These are phyloP conservation scores for Xylariaceae sp. DNA, from an alignment of 2,329 filamentous ascomycete species.

Conservation along the genomic window DNA sequence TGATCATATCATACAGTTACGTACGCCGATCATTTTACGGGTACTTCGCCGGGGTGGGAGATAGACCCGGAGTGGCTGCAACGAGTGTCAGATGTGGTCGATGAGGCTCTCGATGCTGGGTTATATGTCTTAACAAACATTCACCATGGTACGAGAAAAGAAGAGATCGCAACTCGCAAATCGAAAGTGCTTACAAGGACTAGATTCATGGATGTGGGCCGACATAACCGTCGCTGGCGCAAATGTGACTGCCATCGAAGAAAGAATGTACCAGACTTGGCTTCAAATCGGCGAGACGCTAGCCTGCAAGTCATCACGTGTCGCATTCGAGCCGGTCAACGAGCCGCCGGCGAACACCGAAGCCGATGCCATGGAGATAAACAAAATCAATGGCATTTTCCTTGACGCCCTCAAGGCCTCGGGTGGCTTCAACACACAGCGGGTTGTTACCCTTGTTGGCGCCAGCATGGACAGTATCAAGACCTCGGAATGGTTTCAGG, in stretches of 20 bases:
- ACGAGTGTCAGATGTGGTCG: slow-evolving; percentile 54
- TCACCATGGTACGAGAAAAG: slow-evolving; percentile 43
- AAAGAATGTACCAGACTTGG: slow-evolving; percentile 54
- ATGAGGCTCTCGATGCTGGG: slow-evolving; percentile 48
- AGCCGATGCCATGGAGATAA: slow-evolving; percentile 47
- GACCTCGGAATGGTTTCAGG: slow-evolving; percentile 52
- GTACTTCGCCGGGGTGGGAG: slow-evolving; percentile 48
- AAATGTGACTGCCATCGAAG: slow-evolving; percentile 50
- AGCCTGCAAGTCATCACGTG: slow-evolving; percentile 49
- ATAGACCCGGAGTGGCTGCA: slow-evolving; percentile 53
- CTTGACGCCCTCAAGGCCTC: slow-evolving; percentile 49
- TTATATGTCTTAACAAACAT: slow-evolving; percentile 55
- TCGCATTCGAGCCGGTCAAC: slow-evolving; percentile 58
- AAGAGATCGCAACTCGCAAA: background rate
- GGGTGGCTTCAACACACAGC: slow-evolving; percentile 51
- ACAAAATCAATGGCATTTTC: slow-evolving; percentile 55
- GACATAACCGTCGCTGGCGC: slow-evolving; percentile 45
- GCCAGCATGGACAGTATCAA: slow-evolving; percentile 48
- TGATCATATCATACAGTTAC: slow-evolving; percentile 41
- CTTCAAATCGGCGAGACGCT: slow-evolving; percentile 52
- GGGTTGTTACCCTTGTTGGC: slow-evolving; percentile 54
- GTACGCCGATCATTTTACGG: slow-evolving; percentile 53
- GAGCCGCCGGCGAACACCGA: slow-evolving; percentile 52
- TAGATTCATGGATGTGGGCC: slow-evolving; percentile 55
- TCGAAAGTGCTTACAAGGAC: slow-evolving; percentile 3